Evolutionary conservation across 108 stramenopile genomes (phyloP), one percentile per base, ranked within the genome.

Genomic region (Asterionellopsis glacialis): DNA sequence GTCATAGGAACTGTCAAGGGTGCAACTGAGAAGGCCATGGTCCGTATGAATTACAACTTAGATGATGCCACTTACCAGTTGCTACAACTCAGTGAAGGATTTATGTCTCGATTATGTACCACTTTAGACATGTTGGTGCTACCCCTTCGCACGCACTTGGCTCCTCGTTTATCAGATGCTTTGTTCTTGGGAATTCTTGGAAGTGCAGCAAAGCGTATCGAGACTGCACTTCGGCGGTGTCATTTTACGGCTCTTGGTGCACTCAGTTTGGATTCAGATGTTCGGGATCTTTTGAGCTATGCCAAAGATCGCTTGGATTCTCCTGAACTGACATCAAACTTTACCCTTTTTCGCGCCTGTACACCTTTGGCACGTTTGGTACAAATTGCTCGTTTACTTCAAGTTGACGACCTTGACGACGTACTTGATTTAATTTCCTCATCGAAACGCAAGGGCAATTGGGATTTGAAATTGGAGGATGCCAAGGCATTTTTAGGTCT

Each of bases 331-430:
- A 61, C 69, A 38, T 82, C 83, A 38, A 90, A 82, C 57, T 80
- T 78, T 24, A 73, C 77, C 0, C 65, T 89, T 55, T 79, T 70
- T 54, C 73, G 72, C 24, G 76, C 82, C 11, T 93, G 91, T 44
- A 69, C 70, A 0, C 76, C 91, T 0, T 73, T 93, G 45, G 77
- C 78, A 5, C 87, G 91, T 41, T 63, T 93, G 18, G 50, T 83
- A 19, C 91, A 93, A 69, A 87, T 93, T 56, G 68, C 87, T 0
- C 68, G 81, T 15, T 59, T 93, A 21, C 16, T 93, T 65, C 85
- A 87, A 67, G 87, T 89, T 2, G 91, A 93, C 41, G 91, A 93
- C 61, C 53, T 93, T 51, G 91, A 93, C 12, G 91, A 93, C 61
- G 85, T 84, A 0, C 45, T 93, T 23, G 91, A 93, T 73, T 69